Conservation (phyloP, 345 rosid genomes). For the Combretum micranthum region DNA sequence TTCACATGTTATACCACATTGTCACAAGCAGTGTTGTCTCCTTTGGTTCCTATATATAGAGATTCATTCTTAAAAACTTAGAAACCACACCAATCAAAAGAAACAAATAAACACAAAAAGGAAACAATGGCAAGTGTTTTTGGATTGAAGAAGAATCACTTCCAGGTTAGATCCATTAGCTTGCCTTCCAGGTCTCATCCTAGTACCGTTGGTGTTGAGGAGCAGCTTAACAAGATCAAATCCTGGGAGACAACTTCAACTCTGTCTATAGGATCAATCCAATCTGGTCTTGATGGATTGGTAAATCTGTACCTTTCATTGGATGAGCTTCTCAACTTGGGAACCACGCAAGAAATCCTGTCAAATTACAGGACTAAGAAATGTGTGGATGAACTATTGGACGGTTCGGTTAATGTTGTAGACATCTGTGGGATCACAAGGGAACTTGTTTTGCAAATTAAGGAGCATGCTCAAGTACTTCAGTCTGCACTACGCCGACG, state of each 20-base stretch:
- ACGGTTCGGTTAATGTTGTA: constrained; percentile 48
- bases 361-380: constrained; percentile 19
- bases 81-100: no score
- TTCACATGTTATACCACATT: no score
- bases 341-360: constrained; percentile 45
- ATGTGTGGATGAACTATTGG: constrained; percentile 44
- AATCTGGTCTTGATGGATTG: constrained; percentile 27
- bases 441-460: constrained; percentile 40
- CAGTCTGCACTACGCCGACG: constrained; percentile 56
- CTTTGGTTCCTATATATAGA: no score
- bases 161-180: no score
- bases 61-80: no score
- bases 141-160: no score
- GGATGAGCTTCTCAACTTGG: constrained; percentile 51
- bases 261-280: constrained; percentile 22
- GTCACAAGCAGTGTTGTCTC: no score
- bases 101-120: no score
- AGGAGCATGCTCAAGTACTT: constrained; percentile 46
- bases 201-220: constrained; percentile 32
- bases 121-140: no score
- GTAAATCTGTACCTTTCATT: constrained; percentile 36
- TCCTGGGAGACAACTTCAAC: constrained; percentile 20
- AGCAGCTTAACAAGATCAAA: constrained; percentile 44
- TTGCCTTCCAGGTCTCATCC: constrained; percentile 48
- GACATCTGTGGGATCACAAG: constrained; percentile 54